Percentiles rank a stretch among this genome's conserved stretches.
Evolutionary conservation across 768 basidiomycete genomes (phyloP).

Genomic region (Trametes punicea): DNA sequence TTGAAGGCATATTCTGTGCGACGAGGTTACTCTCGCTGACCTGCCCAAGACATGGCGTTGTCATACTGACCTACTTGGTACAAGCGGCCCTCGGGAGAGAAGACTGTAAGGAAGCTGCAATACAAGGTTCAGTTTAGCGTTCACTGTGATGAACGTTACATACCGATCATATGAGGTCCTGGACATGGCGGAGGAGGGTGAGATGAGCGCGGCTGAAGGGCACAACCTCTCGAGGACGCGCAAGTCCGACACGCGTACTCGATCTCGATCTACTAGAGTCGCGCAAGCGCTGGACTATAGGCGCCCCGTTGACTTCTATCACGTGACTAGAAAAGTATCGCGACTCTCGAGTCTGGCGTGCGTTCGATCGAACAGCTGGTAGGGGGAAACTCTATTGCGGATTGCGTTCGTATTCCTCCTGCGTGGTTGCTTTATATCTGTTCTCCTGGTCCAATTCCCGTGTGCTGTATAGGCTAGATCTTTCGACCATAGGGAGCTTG

Average conservation of each 20-base stretch:
- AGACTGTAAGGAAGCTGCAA: slow-evolving; percentile 87
- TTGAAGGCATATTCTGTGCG: slow-evolving; percentile 96
- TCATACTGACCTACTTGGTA: slow-evolving; percentile 93
- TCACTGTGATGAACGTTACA: not conserved
- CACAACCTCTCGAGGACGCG: slow-evolving; percentile 54
- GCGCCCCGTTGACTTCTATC: slow-evolving; percentile 1
- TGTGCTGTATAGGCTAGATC: not conserved
- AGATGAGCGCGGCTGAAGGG: slow-evolving; percentile 19
- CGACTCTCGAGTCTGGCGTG: no score
- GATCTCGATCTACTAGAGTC: slow-evolving; percentile 8
- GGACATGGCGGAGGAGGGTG: slow-evolving; percentile 59
- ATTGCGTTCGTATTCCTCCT: no score
- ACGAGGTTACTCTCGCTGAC: not conserved
- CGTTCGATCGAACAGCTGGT: no score
- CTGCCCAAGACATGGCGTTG: not conserved
- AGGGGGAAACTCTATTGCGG: no score
- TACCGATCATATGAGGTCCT: slow-evolving; percentile 92
- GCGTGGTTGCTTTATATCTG: no score
- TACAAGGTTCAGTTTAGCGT: not conserved
- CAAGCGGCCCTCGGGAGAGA: slow-evolving; percentile 94
- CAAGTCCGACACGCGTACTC: slow-evolving; percentile 37
- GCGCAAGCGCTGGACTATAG: not conserved
- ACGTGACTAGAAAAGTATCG: slow-evolving; percentile 6
- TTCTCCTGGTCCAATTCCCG: not conserved
- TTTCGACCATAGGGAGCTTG: not conserved